Evolutionary conservation across 2,329 filamentous ascomycete genomes (phyloP).

Genomic region (Trichophyton simii): DNA sequence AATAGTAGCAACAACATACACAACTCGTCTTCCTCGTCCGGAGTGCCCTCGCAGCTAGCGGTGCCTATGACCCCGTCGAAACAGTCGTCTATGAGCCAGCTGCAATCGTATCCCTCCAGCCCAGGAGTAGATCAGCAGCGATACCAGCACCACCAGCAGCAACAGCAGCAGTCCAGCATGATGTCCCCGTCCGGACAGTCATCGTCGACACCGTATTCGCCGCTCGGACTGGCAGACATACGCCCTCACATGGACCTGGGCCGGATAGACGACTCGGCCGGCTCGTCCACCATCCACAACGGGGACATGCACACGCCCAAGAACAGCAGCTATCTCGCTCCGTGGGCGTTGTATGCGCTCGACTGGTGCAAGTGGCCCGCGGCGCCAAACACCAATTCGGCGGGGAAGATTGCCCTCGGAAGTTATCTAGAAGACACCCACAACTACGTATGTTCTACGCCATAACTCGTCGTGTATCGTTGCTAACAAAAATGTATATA

Average conservation of each 20-base stretch:
- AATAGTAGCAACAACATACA: neutral
- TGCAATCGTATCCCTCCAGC: conserved; percentile 56
- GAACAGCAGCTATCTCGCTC: conserved; percentile 85
- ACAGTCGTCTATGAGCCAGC: conserved; percentile 50
- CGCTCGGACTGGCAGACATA: conserved; percentile 83
- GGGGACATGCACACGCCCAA: conserved; percentile 51
- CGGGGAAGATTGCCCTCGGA: conserved; percentile 85
- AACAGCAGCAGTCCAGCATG: conserved; percentile 37
- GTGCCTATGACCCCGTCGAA: conserved; percentile 47
- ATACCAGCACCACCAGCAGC: conserved; percentile 39
- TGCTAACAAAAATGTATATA: conserved; percentile 25
- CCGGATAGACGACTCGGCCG: conserved; percentile 58
- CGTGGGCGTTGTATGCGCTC: conserved; percentile 91
- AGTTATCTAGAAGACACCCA: conserved; percentile 97
- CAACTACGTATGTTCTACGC: conserved; percentile 61
- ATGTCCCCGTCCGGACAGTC: conserved; percentile 45
- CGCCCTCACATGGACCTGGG: conserved; percentile 72
- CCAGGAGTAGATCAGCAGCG: conserved; percentile 52
- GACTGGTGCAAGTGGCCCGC: conserved; percentile 99
- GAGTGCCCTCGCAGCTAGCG: conserved; percentile 33
- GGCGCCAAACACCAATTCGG: conserved; percentile 50
- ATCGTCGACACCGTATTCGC: conserved; percentile 56
- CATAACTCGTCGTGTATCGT: too few relatives aligned
- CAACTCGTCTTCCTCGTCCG: conserved; percentile 35
- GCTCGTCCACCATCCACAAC: conserved; percentile 49